Base-by-base conservation (phyloP, 208 protist species). In the Borovskyia barvae region DNA sequence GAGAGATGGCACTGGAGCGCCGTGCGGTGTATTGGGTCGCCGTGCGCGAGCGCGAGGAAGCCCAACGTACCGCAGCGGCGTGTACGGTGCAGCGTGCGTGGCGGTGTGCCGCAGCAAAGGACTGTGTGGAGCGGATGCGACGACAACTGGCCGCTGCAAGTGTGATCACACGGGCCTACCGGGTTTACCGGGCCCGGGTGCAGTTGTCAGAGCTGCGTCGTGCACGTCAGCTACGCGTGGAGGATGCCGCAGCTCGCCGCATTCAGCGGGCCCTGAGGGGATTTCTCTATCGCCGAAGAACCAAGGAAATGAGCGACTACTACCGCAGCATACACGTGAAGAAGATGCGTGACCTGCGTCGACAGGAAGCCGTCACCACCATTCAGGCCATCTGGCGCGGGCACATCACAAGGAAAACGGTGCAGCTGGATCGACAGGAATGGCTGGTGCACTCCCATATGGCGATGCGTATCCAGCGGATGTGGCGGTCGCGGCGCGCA, bases 371-470 rank as follows among this genome's bases (percentile, higher is more conserved):
- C 0, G 86, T 73, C 3, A 65, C 74, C 12, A 80, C 61, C 55
- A 82, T 97, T 25, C 91, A 97, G 64, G 60, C 87, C 2, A 39
- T 74, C n/a, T 97, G 91, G 88, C 76, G 85, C 48, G 91, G 88
- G 12, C 62, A 87, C 66, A 74, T 73, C 14, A 90, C 83, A 41
- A 72, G 91, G 51, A 61, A 58, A 30, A 75, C 51, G 40, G 61
- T 87, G 53, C 26, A 54, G 36, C 24, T 49, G 14, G 73, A 82
- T 36, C 39, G 50, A n/a, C 67, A 46, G 15, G 66, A 41, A 19
- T 59, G 73, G 22, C 50, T 49, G 28, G 43, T 19, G 11, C 55
- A 75, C 17, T 65, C 50, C 3, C 37, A 35, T 12, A 62, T 69
- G 17, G 87, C 78, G 1, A 17, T 45, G 5, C 63, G 53, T 36